These are phyloP conservation scores for Paragyromitra xinjiangensis DNA, from an alignment of 495 filamentous ascomycete genomes.

Conservation along the genomic window DNA sequence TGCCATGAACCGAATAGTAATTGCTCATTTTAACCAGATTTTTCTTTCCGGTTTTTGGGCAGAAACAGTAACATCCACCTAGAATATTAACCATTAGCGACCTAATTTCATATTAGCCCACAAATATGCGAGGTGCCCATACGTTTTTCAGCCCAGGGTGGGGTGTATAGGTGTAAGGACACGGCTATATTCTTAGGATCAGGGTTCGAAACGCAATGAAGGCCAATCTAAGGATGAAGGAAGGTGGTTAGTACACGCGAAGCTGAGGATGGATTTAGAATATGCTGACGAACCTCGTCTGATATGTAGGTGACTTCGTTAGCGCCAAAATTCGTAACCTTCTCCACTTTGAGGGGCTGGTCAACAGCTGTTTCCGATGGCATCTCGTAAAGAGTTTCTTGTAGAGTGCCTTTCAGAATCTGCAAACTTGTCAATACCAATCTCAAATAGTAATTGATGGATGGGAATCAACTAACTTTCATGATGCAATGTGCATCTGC, in stretches of 20 bases:
- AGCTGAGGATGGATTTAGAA: background rate
- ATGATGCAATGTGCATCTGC: slow-evolving; percentile 81
- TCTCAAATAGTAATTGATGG: background rate
- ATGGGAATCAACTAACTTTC: slow-evolving; percentile 61
- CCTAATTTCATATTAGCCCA: background rate
- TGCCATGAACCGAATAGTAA: slow-evolving; percentile 69
- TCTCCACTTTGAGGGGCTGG: slow-evolving; percentile 65
- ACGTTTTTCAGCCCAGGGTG: slow-evolving; percentile 74
- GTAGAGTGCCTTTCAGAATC: slow-evolving; percentile 77
- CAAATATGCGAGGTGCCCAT: slow-evolving; percentile 55
- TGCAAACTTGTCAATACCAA: slow-evolving; percentile 53
- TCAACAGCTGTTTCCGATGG: slow-evolving; percentile 66
- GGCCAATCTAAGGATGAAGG: slow-evolving; percentile 67
- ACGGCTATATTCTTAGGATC: slow-evolving; percentile 76
- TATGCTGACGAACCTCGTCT: slow-evolving; percentile 65
- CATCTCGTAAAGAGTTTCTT: slow-evolving; percentile 81
- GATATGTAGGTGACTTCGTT: slow-evolving; percentile 85
- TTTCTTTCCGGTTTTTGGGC: slow-evolving; percentile 74
- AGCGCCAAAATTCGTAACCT: slow-evolving; percentile 65
- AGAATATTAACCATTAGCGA: slow-evolving; percentile 2
- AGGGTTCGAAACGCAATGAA: slow-evolving; percentile 83
- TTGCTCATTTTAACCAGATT: slow-evolving; percentile 73
- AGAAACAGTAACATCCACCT: slow-evolving; percentile 69
- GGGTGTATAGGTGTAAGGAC: slow-evolving; percentile 89
- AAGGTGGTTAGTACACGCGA: slow-evolving; percentile 1